These are phyloP conservation scores for Psidium guajava DNA, from an alignment of 345 rosid species.

Conservation along the genomic window DNA sequence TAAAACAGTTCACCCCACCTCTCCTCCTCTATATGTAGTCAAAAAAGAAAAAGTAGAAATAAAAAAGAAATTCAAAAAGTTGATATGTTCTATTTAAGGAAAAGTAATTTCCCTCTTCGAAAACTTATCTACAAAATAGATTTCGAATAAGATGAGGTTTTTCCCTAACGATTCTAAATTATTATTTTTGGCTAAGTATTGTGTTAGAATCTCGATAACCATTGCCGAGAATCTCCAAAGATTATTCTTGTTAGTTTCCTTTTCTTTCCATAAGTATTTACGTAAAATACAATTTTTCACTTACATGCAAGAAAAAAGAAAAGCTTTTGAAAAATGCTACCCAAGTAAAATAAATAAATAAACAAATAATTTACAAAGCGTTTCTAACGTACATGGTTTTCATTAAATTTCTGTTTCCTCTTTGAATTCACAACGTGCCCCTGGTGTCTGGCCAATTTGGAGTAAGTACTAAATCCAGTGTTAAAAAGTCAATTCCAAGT, in stretches of 20 bases:
- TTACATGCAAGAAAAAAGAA: background rate
- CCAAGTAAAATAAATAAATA: background rate
- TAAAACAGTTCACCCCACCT: background rate
- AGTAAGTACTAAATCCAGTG: background rate
- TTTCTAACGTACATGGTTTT: background rate
- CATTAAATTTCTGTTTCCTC: background rate
- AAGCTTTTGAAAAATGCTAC: background rate
- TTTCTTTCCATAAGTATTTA: background rate
- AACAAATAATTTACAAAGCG: background rate
- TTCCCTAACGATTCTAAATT: background rate
- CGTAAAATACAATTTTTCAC: too few species aligned
- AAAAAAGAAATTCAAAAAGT: background rate
- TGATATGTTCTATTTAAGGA: background rate
- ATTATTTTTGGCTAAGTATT: background rate
- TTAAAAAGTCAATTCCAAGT: background rate
- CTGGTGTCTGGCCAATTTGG: background rate
- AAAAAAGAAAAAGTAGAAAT: background rate
- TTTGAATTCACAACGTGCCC: background rate
- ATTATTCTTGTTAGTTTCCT: accelerated
- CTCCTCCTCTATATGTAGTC: background rate
- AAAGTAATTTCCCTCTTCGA: background rate
- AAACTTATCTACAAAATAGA: background rate
- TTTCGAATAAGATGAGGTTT: background rate
- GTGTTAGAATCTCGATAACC: background rate
- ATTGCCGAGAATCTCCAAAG: background rate